phyloP scores from a whole-genome alignment of 306 rosid species.

The Fagus sylvatica region DNA sequence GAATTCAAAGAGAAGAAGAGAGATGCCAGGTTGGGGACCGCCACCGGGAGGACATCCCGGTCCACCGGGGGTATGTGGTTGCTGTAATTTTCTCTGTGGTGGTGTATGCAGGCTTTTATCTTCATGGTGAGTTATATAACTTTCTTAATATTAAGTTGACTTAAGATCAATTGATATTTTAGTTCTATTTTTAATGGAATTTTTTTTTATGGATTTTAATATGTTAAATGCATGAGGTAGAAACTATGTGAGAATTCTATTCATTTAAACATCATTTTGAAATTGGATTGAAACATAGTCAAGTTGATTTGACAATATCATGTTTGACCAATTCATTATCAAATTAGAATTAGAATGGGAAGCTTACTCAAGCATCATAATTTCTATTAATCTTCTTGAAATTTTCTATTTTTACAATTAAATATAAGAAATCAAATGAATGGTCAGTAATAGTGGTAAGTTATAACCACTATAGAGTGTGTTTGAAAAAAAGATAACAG shows the following conservation, averaged over 20 bases:
- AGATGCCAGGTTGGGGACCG: constrained; percentile 11
- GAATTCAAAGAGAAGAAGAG: not conserved
- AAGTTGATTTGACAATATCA: too few species aligned
- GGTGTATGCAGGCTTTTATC: constrained; percentile 2
- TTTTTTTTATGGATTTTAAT: not conserved
- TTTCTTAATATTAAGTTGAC: not conserved
- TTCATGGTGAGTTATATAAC: not conserved
- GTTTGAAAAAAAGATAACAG: too few species aligned
- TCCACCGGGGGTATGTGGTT: not conserved
- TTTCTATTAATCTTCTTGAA: too few species aligned
- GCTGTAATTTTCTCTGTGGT: constrained; percentile 2
- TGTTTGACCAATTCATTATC: too few species aligned
- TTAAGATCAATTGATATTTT: not conserved
- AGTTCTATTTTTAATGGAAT: not conserved
- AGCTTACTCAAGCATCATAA: too few species aligned
- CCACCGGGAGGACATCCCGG: constrained; percentile 10
- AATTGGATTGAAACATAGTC: too few species aligned
- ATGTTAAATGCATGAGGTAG: not conserved
- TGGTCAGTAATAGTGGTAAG: too few species aligned
- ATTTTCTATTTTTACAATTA: too few species aligned
- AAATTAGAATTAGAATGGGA: too few species aligned
- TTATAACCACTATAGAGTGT: too few species aligned
- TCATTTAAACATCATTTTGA: too few species aligned
- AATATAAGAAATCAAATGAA: too few species aligned
- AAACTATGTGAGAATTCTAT: not conserved